A percentile compares a stretch with the other conserved stretches of the same genome.
phyloP scores from a whole-genome alignment of 2,329 filamentous ascomycete genomes.

The Pseudogymnoascus sp. region DNA sequence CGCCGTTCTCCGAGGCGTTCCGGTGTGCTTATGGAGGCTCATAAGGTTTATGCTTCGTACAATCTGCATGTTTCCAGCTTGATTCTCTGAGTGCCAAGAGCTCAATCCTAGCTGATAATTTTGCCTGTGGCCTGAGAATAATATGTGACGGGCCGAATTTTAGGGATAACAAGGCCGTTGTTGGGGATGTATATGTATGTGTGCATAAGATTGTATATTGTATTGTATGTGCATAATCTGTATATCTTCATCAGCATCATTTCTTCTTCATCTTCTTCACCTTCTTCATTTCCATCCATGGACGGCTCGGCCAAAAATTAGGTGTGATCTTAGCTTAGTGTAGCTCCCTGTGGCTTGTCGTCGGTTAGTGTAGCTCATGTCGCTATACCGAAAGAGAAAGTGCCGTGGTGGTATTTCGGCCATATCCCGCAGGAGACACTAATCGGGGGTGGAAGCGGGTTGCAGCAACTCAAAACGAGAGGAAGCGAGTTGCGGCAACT shows the following conservation, averaged over 20 bases:
- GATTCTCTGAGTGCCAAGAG: not conserved
- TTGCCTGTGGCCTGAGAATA: slow-evolving; percentile 19
- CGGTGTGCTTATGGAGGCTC: not conserved
- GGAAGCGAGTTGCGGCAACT: no score
- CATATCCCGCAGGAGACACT: not conserved
- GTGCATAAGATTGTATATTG: not conserved
- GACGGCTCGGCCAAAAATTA: no score
- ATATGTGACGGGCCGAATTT: not conserved
- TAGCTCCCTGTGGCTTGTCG: slow-evolving; percentile 26
- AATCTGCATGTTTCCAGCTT: not conserved
- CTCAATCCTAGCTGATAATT: not conserved
- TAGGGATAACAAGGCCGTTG: not conserved
- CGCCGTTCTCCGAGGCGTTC: not conserved
- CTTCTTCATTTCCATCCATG: no score
- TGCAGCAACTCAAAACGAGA: no score
- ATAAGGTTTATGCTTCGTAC: not conserved
- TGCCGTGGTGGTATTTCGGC: slow-evolving; percentile 9
- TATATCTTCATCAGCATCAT: not conserved
- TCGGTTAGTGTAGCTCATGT: slow-evolving; percentile 28
- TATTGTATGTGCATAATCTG: not conserved
- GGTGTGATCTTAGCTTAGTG: not conserved
- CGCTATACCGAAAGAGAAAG: slow-evolving; percentile 1
- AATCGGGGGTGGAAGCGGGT: no score
- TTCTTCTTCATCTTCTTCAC: no score
- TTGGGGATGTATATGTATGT: not conserved